A percentile compares a stretch with the other conserved stretches of the same genome.
These are phyloP conservation scores for Byssothecium circinans DNA, from an alignment of 2,329 filamentous ascomycete genomes.

Conservation along the genomic window DNA sequence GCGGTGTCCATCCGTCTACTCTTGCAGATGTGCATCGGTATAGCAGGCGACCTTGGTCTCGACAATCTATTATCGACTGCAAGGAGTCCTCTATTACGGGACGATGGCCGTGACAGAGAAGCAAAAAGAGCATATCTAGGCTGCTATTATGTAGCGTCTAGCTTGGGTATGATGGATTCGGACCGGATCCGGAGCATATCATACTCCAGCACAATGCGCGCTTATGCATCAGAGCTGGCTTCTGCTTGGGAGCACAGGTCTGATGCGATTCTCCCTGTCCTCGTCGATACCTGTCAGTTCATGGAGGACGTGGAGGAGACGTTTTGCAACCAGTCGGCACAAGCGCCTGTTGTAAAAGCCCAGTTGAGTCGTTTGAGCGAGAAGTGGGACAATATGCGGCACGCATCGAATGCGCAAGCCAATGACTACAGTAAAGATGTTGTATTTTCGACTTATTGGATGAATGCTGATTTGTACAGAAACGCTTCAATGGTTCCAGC, in stretches of 20 bases:
- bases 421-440: slow-evolving; percentile 34
- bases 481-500: slow-evolving; percentile 37
- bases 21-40: slow-evolving; percentile 37
- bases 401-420: slow-evolving; percentile 31
- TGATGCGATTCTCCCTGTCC: slow-evolving; percentile 31
- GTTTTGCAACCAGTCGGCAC: slow-evolving; percentile 28
- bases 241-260: slow-evolving; percentile 33
- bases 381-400: slow-evolving; percentile 36
- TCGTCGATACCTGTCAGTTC: slow-evolving; percentile 38
- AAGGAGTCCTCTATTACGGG: slow-evolving; percentile 23
- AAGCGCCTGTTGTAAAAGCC: slow-evolving; percentile 32
- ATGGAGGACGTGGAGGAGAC: slow-evolving; percentile 42
- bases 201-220: slow-evolving; percentile 31
- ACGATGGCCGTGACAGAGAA: slow-evolving; percentile 30
- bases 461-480: slow-evolving; percentile 22
- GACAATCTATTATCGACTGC: slow-evolving; percentile 26
- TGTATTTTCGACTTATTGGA: not conserved
- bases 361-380: slow-evolving; percentile 38
- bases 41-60: slow-evolving; percentile 35
- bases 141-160: slow-evolving; percentile 38
- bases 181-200: slow-evolving; percentile 26
- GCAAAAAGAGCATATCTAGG: slow-evolving; percentile 40
- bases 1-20: slow-evolving; percentile 39
- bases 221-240: slow-evolving; percentile 37
- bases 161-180: slow-evolving; percentile 29